Evolutionary conservation across 805 yeast species (phyloP).

Genomic region (Candida parachauliodes): DNA sequence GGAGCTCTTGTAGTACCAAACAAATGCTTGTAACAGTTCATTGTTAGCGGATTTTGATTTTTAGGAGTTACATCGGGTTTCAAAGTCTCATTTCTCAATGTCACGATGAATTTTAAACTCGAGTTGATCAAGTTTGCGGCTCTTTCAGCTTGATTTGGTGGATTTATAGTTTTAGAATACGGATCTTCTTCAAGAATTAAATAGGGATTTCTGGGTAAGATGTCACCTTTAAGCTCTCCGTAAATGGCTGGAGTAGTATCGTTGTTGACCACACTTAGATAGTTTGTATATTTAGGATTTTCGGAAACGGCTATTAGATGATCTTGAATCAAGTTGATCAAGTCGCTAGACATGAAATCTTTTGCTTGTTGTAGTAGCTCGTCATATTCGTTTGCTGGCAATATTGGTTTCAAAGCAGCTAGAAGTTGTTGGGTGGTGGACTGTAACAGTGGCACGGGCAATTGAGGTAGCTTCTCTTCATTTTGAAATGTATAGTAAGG

Average conservation of each 20-base stretch:
- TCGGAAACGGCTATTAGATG: constrained; percentile 49
- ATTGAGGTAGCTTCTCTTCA: constrained; percentile 46
- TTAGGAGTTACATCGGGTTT: constrained; percentile 57
- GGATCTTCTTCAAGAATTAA: constrained; percentile 75
- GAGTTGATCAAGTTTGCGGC: constrained; percentile 67
- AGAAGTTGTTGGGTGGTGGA: constrained; percentile 52
- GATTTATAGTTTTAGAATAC: constrained; percentile 46
- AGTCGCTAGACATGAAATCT: constrained; percentile 41
- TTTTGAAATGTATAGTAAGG: constrained; percentile 39
- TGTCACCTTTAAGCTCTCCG: constrained; percentile 62
- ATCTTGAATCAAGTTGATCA: constrained; percentile 46
- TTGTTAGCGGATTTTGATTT: constrained; percentile 51
- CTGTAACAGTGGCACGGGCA: constrained; percentile 60
- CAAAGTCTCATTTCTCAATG: constrained; percentile 51
- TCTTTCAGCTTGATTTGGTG: constrained; percentile 64
- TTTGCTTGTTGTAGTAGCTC: constrained; percentile 42
- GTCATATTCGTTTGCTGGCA: constrained; percentile 48
- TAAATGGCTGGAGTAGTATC: constrained; percentile 54
- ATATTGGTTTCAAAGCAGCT: constrained; percentile 56
- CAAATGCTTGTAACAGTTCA: constrained; percentile 63
- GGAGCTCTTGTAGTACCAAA: constrained; percentile 67
- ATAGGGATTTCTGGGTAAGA: constrained; percentile 75
- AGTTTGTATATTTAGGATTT: constrained; percentile 39
- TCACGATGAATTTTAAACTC: constrained; percentile 60
- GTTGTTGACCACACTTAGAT: constrained; percentile 52